Conservation (phyloP, 306 rosid genomes). For the Comarum palustre region DNA sequence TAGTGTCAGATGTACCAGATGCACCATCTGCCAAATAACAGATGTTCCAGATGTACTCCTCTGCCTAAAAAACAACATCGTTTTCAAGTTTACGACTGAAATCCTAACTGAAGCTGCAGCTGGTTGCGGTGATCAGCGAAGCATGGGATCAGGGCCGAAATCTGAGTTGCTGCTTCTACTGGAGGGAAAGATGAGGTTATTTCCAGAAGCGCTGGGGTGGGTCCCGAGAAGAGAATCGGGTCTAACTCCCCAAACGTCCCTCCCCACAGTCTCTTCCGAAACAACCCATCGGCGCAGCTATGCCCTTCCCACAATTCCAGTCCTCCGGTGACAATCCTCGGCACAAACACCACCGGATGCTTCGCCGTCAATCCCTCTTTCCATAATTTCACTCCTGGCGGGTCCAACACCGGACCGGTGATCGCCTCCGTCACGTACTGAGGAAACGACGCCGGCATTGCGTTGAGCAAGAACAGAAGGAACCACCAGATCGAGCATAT, state of each 20-base stretch:
- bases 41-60: no score
- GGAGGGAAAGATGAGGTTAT: neutral
- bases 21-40: no score
- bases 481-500: constrained; percentile 76
- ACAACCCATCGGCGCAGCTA: constrained; percentile 69
- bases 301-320: constrained; percentile 84
- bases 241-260: constrained; percentile 69
- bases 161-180: neutral
- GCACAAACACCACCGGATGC: constrained; percentile 81
- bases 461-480: constrained; percentile 54
- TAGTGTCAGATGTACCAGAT: no score
- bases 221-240: neutral
- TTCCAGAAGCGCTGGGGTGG: neutral
- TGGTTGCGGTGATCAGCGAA: neutral
- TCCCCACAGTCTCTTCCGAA: constrained; percentile 79
- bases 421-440: constrained; percentile 78
- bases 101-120: neutral
- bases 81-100: neutral
- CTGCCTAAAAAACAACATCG: constrained; percentile 61
- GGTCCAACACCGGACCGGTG: constrained; percentile 68
- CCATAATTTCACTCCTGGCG: constrained; percentile 70
- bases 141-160: neutral
- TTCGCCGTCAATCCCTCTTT: constrained; percentile 66
- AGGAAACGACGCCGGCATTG: constrained; percentile 84
- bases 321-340: constrained; percentile 81